phyloP scores from a whole-genome alignment of 139 green algal genomes.

The Chlamydomonas urium region DNA sequence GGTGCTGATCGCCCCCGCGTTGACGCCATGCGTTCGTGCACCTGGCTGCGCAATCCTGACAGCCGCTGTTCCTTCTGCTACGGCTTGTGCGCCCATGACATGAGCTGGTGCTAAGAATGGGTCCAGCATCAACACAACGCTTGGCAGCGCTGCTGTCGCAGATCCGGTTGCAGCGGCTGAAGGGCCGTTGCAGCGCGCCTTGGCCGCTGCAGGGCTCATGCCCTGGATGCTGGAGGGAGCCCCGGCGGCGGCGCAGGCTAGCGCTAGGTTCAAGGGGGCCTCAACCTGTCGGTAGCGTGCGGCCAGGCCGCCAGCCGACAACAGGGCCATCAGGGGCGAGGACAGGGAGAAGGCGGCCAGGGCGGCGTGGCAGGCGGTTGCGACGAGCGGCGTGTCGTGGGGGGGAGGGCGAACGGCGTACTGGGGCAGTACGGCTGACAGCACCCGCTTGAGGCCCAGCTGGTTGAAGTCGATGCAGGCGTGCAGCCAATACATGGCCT shows the following conservation, averaged over 20 bases:
- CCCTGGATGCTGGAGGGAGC: neutral
- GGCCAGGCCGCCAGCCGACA: neutral
- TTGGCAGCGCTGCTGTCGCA: too few species aligned
- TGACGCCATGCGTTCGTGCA: too few species aligned
- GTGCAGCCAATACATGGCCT: neutral
- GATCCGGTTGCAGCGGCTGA: too few species aligned
- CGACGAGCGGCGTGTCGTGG: neutral
- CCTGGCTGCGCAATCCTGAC: too few species aligned
- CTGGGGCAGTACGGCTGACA: conserved; percentile 1
- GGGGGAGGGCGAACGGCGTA: neutral
- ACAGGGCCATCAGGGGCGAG: neutral
- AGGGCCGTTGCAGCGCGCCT: neutral
- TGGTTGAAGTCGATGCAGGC: neutral
- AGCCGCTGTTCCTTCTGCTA: too few species aligned
- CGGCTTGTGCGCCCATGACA: too few species aligned
- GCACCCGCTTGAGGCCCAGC: conserved; percentile 2
- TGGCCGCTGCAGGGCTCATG: neutral
- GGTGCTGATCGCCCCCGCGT: too few species aligned
- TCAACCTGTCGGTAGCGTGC: neutral
- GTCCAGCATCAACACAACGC: too few species aligned
- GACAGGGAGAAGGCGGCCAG: conserved; percentile 3
- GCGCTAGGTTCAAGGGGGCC: neutral
- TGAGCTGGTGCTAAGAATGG: too few species aligned
- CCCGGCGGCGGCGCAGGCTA: neutral
- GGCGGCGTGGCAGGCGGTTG: neutral